These are phyloP conservation scores for Rubia yunnanensis DNA, from an alignment of 257 asterid genomes.

Conservation along the genomic window DNA sequence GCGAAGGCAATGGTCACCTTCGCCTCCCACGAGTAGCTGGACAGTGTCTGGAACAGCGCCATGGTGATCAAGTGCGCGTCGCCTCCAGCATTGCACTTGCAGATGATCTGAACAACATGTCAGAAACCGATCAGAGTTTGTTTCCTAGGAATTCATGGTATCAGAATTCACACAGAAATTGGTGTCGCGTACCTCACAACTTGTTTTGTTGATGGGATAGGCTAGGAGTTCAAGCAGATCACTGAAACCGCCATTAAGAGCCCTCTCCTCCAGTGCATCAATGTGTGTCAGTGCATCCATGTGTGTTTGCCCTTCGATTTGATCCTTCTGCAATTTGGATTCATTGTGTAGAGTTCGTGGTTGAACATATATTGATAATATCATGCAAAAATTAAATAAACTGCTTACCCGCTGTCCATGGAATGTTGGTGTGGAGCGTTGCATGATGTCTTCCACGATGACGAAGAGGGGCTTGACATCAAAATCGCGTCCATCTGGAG, in stretches of 20 bases:
- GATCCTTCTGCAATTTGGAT: not conserved
- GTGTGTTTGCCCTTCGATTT: not conserved
- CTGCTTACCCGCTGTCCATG: constrained; percentile 2
- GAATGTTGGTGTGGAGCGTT: constrained; percentile 27
- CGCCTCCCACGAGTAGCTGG: constrained; percentile 37
- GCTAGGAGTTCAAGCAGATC: constrained; percentile 51
- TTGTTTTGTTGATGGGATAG: constrained; percentile 55
- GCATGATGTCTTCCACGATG: constrained; percentile 53
- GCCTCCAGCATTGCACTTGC: constrained; percentile 25
- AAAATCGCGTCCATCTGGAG: constrained; percentile 43
- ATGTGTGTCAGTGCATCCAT: constrained; percentile 20
- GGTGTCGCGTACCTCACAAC: constrained; percentile 49
- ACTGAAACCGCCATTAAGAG: constrained; percentile 19
- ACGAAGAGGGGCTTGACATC: constrained; percentile 46
- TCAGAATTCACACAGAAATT: too few relatives aligned
- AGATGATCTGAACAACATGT: constrained; percentile 15
- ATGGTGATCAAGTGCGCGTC: constrained; percentile 27
- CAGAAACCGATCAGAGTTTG: too few relatives aligned
- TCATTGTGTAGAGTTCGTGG: too few relatives aligned
- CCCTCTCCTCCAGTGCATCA: constrained; percentile 30
- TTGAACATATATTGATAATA: too few relatives aligned
- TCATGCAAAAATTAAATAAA: too few relatives aligned
- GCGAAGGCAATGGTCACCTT: constrained; percentile 31
- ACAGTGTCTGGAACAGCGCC: constrained; percentile 22
- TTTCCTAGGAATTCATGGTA: too few relatives aligned